phyloP scores from a whole-genome alignment of 768 basidiomycete genomes.

The Tulasnella sp. region DNA sequence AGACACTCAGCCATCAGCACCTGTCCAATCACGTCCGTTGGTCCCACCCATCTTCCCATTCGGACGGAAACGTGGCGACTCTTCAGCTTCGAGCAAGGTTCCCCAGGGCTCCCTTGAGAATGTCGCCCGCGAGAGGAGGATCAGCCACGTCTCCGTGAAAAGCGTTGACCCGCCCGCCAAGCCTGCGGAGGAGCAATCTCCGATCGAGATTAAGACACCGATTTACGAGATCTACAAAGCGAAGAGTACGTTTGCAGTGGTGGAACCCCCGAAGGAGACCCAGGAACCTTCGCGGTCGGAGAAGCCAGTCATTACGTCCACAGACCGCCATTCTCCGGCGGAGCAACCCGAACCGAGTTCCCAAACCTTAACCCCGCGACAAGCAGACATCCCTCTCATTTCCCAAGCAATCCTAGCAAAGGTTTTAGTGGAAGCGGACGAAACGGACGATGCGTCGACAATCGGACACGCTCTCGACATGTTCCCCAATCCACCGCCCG shows the following conservation, averaged over 20 bases:
- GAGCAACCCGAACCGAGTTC: neutral
- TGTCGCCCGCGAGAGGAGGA: neutral
- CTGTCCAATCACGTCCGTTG: neutral
- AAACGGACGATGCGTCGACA: neutral
- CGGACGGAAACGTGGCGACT: neutral
- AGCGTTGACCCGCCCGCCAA: neutral
- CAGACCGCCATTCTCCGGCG: neutral
- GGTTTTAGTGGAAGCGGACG: neutral
- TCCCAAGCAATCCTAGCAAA: neutral
- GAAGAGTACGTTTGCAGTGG: neutral
- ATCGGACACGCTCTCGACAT: conserved; percentile 8
- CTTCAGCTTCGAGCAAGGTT: neutral
- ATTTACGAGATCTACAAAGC: neutral
- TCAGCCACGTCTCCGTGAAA: neutral
- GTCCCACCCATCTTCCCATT: neutral
- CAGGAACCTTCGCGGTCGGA: neutral
- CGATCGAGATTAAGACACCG: neutral
- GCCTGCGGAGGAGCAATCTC: neutral
- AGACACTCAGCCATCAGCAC: neutral
- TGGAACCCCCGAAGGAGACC: neutral
- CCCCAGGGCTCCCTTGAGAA: neutral
- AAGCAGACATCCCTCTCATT: neutral
- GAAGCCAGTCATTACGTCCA: neutral
- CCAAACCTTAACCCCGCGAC: neutral
- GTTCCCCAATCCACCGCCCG: neutral